Evolutionary conservation across 208 protist species (phyloP), one percentile per base, ranked within the genome.

Genomic region (Porcisia hertigi): DNA sequence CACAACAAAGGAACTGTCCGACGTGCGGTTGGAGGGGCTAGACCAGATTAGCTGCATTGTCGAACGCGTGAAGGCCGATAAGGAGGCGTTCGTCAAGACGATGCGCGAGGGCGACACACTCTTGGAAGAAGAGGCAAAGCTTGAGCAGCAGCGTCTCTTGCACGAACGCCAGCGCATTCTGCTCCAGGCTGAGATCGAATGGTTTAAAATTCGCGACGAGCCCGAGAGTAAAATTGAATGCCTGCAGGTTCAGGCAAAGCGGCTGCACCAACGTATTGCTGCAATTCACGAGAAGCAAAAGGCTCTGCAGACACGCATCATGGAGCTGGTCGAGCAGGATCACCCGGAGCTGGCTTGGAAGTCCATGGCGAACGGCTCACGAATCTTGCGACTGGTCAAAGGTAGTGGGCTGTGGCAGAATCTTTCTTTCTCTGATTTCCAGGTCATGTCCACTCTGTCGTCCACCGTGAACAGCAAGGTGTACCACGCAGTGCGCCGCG

Each of bases 311-410:
- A 76, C 75, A 34, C 79, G 85, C 57, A 86, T 93, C 62, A 71
- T 93, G 70, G 84, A 86, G 53, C 80, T 93, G 43, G 73, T 93
- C 30, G 70, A 89, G 47, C 54, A 57, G 49, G 82, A 90, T 57
- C 89, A 90, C 75, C 89, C 89, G 5, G 87, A 94, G 74, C 79
- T 94, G 34, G 85, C 84, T 76, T 94, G 87, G 87, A 89, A 90
- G 79, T 90, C 89, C 36, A 83, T 89, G 72, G 77, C 85, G 6
- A 86, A 79, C 34, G 87, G 87, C 65, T 91, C 86, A 45, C 85
- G 89, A 60, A 92, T 90, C 55, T 65, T 94, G 77, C 80, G 84
- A 0, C 79, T 90, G 5, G 81, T 92, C 20, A 94, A 94, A 53
- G 89, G 89, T 36, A 91, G 86, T 62, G 89, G 89, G 14, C 79